These are phyloP conservation scores for Picea abies DNA, from an alignment of 83 land plant genomes.

Conservation along the genomic window DNA sequence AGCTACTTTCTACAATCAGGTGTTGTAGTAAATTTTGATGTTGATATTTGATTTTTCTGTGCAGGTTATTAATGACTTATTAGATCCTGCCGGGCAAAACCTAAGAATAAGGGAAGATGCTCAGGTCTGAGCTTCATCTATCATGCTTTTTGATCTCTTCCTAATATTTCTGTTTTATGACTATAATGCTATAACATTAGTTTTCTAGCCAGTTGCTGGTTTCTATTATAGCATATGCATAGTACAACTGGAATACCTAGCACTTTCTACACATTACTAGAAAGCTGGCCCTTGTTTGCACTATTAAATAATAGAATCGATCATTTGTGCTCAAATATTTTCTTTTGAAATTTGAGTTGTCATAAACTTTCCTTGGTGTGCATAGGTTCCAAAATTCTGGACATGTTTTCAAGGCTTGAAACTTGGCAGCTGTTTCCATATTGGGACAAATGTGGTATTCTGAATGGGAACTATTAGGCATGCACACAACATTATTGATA, in stretches of 20 bases:
- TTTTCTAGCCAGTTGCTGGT: neutral
- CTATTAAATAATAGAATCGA: neutral
- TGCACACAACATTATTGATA: no score
- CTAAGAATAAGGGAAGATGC: slow-evolving; percentile 87
- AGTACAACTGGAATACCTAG: neutral
- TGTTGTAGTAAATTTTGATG: neutral
- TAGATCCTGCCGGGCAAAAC: slow-evolving; percentile 96
- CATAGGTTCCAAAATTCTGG: neutral
- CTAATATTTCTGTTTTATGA: neutral
- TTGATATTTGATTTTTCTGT: neutral
- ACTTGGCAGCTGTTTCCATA: no score
- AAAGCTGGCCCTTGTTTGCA: neutral
- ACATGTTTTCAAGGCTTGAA: no score
- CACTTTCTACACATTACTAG: neutral
- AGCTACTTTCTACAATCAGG: neutral
- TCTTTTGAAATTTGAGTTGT: neutral
- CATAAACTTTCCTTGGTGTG: neutral
- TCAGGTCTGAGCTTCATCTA: slow-evolving; percentile 58
- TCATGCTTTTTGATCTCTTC: neutral
- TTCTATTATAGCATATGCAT: neutral
- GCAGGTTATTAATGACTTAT: slow-evolving; percentile 94
- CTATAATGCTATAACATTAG: neutral
- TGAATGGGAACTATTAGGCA: no score
- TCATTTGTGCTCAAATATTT: neutral
- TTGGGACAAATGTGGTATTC: no score